These are phyloP conservation scores for Metrosideros polymorpha DNA, from an alignment of 441 rosid species.

Conservation along the genomic window DNA sequence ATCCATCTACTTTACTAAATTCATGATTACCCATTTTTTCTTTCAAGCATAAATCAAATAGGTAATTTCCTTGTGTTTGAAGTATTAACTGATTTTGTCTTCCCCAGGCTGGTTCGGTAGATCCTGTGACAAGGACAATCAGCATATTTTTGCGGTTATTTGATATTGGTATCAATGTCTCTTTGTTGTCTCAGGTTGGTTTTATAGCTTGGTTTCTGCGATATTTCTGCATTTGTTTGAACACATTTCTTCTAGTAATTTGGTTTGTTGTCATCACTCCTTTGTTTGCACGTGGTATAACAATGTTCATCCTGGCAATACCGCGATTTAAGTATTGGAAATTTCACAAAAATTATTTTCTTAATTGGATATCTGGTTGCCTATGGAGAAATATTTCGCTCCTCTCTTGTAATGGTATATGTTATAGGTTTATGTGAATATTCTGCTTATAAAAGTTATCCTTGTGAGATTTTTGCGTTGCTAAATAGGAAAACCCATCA, in stretches of 20 bases:
- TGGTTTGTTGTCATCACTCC: background rate
- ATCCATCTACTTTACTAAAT: background rate
- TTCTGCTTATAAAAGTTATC: background rate
- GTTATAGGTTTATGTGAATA: background rate
- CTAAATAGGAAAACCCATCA: background rate
- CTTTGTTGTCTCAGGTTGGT: constrained; percentile 88
- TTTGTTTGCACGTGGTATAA: background rate
- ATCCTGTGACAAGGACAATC: constrained; percentile 93
- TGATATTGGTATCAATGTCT: constrained; percentile 94
- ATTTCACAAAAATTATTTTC: background rate
- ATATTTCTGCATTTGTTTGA: background rate
- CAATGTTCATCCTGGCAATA: background rate
- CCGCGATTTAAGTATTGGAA: background rate
- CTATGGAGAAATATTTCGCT: background rate
- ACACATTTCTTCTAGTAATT: background rate
- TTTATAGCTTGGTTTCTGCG: background rate
- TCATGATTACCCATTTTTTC: background rate
- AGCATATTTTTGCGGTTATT: constrained; percentile 93
- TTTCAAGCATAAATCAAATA: background rate
- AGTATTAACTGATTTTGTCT: background rate
- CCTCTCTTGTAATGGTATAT: background rate
- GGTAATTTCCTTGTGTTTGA: constrained; percentile 9
- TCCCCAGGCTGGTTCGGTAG: constrained; percentile 91
- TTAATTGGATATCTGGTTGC: background rate
- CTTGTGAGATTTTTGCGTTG: background rate